These are phyloP conservation scores for Favolaschia claudopus DNA, from an alignment of 768 basidiomycete species.

Conservation along the genomic window DNA sequence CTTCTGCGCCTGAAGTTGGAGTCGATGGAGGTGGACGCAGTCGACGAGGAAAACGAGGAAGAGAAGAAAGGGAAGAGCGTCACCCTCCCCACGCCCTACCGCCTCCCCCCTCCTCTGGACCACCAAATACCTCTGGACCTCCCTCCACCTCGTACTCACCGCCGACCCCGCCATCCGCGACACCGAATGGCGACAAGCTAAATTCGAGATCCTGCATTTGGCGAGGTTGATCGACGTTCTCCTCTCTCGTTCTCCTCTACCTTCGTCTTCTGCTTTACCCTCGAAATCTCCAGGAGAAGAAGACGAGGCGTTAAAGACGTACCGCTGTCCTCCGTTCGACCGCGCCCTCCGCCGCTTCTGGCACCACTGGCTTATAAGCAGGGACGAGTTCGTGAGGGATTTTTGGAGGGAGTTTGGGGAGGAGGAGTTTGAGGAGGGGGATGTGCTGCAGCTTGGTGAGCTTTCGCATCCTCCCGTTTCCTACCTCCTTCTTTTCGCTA, in stretches of 20 bases:
- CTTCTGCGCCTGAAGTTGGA: no score
- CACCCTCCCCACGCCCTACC: conserved; percentile 46
- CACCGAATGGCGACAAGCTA: conserved; percentile 50
- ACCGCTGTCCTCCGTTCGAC: conserved; percentile 52
- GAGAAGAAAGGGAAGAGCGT: no score
- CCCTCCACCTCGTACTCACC: conserved; percentile 47
- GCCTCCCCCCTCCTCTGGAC: conserved; percentile 55
- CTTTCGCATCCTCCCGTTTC: no score
- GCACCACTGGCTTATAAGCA: conserved; percentile 49
- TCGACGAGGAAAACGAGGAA: no score
- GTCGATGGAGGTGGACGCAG: no score
- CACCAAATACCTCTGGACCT: conserved; percentile 53
- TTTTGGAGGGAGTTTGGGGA: no score
- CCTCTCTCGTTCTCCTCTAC: conserved; percentile 38
- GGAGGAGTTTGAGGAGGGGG: no score
- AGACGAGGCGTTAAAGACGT: conserved; percentile 39
- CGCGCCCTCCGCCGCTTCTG: conserved; percentile 50
- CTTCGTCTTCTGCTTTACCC: no score
- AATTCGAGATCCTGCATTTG: conserved; percentile 53
- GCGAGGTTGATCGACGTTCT: conserved; percentile 46
- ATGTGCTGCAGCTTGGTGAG: no score
- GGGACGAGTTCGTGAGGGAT: conserved; percentile 48
- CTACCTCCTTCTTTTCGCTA: no score
- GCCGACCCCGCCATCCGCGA: conserved; percentile 33
- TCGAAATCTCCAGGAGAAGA: conserved; percentile 28